Base-by-base conservation (phyloP, 331 rosid genomes). In the Acacia pycnantha region DNA sequence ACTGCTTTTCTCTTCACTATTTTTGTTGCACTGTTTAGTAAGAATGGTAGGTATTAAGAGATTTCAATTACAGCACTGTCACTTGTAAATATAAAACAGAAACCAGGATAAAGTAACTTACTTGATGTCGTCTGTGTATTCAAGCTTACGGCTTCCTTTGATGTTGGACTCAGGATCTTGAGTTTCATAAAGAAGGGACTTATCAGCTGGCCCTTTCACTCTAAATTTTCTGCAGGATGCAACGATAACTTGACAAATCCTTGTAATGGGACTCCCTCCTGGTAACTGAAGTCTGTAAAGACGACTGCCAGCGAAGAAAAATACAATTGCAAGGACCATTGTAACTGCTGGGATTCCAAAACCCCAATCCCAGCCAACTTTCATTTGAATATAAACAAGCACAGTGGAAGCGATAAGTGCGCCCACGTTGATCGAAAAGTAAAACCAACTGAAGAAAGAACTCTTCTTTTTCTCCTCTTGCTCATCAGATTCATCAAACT, bases 311-410 rank as follows among this genome's bases (percentile, higher is more conserved):
- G 77, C 3, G 76, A 93, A 90, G 82, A 89, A 93, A 83, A 70
- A 90, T 69, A 84, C 65, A 73, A 91, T 81, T 9, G 93, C 96
- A 33, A 90, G 37, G 50, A 76, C 81, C 96, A 91, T 93, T 54
- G 96, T 91, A 70, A 87, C 93, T 21, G 93, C 93, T 12, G 94
- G 97, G 76, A 90, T 62, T 72, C 96, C 97, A 77, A 93, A 93
- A 26, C 97, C 95, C 97, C 94, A 91, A 77, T 85, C 92, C 97
- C 97, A 93, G 10, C 94, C 93, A n/a, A 91, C 91, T 61, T 91
- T 88, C 91, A 86, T 90, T 62, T 93, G 97, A 64, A 90, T 88
- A 88, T 90, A 93, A 64, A 91, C 96, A 78, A 93, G 82, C 26
- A 93, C 87, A 0, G 93, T 85, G 29, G 94, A 90, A 72, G 97